Percentiles rank a stretch among this genome's conserved stretches.
Evolutionary conservation across 2,329 filamentous ascomycete species (phyloP).

Genomic region (Periconia digitata): DNA sequence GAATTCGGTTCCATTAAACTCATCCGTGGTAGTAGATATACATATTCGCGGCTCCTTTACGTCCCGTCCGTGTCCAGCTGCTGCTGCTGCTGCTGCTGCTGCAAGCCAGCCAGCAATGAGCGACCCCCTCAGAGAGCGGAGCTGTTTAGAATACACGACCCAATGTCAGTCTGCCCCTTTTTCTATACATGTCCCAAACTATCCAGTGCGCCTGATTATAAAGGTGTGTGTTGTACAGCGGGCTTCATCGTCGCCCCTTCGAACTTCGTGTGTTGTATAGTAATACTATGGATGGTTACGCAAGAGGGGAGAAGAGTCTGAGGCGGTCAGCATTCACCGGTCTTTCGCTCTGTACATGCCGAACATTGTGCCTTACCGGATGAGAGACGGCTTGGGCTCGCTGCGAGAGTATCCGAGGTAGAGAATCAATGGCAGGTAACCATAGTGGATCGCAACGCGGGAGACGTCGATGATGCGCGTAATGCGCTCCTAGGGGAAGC

Average conservation of each 20-base stretch:
- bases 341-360: neutral
- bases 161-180: conserved; percentile 2
- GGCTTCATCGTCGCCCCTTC: conserved; percentile 16
- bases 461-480: conserved; percentile 94
- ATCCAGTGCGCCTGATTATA: conserved; percentile 28
- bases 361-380: conserved; percentile 56
- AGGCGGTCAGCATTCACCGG: conserved; percentile 20
- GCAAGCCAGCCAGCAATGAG: conserved; percentile 13
- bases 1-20: conserved; percentile 8
- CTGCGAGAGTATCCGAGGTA: conserved; percentile 97
- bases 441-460: conserved; percentile 93
- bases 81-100: conserved; percentile 9
- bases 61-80: too few species aligned
- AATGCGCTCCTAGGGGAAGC: conserved; percentile 79
- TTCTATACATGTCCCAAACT: conserved; percentile 17
- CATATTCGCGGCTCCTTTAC: conserved; percentile 15
- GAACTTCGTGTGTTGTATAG: conserved; percentile 7
- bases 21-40: conserved; percentile 15
- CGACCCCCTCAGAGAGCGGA: conserved; percentile 18
- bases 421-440: conserved; percentile 93
- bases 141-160: conserved; percentile 5
- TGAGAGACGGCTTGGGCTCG: conserved; percentile 81
- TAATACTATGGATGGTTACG: conserved; percentile 23
- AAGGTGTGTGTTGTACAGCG: conserved; percentile 37
- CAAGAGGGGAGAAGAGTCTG: conserved; percentile 44